A percentile compares a stretch with the other conserved stretches of the same genome.
phyloP scores from a whole-genome alignment of 257 asterid species.

The Solanum clarkiae region DNA sequence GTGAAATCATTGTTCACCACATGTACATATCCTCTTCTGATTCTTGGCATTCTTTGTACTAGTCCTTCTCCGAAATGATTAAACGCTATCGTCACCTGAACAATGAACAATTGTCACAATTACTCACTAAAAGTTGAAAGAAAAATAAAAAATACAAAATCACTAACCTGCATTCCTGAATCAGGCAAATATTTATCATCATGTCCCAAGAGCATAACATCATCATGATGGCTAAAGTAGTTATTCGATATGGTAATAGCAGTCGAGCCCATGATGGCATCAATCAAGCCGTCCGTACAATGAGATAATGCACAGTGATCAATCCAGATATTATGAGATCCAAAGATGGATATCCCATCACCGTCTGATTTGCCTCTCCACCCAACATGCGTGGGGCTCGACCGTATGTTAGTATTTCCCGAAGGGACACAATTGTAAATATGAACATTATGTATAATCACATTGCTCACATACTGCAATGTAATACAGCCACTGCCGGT shows the following conservation, averaged over 20 bases:
- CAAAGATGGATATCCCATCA: constrained; percentile 11
- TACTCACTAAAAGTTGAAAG: background rate
- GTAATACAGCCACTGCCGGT: constrained; percentile 9
- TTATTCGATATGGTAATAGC: constrained; percentile 12
- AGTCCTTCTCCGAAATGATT: constrained; percentile 7
- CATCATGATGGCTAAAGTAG: constrained; percentile 6
- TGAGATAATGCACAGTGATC: constrained; percentile 10
- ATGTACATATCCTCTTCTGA: constrained; percentile 6
- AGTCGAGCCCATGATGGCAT: constrained; percentile 11
- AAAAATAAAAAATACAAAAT: background rate
- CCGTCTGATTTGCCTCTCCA: constrained; percentile 12
- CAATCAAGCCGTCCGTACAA: constrained; percentile 12
- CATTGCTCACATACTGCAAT: constrained; percentile 3
- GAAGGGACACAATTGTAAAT: constrained; percentile 8
- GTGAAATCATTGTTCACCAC: constrained; percentile 10
- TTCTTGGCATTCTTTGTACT: constrained; percentile 10
- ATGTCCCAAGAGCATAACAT: constrained; percentile 15
- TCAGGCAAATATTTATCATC: constrained; percentile 3
- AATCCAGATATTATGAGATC: constrained; percentile 5
- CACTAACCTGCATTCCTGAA: constrained; percentile 3
- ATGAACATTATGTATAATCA: constrained; percentile 12
- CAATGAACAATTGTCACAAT: background rate
- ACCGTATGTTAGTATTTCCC: constrained; percentile 8
- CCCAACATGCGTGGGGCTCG: constrained; percentile 8
- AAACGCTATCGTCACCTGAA: constrained; percentile 10